Evolutionary conservation across 352 stramenopile species (phyloP), one percentile per base, ranked within the genome.

Genomic region (Pythium angustatum): DNA sequence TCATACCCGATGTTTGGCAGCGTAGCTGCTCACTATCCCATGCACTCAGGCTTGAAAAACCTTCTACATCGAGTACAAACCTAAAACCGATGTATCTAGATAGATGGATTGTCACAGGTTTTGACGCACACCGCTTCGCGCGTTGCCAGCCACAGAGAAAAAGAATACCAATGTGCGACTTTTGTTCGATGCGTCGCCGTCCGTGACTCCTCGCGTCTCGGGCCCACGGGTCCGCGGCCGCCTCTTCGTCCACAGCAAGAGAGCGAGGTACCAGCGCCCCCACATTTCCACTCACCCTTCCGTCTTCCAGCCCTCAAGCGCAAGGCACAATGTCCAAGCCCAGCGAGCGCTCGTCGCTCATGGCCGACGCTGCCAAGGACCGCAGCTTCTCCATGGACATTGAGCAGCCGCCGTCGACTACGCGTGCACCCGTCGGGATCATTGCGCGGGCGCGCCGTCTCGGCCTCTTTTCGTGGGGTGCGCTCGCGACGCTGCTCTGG

Each of bases 361-460:
- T 72, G 55, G 47, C 53, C 34, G 52, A 50, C 33, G 45, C 27
- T 38, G 34, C 38, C 52, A 67, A 68, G 40, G 45, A 64, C 48
- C 53, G 58, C 26, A 52, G 59, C 34, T 68, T 72, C 58, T 68
- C 66, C 53, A 72, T 72, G 57, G 64, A 68, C 57, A 69, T 73
- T 34, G 65, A 73, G 51, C 41, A 64, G 53, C 69, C 67, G 26
- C 50, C 44, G n/a, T 51, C 45, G 2, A 22, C 53, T 38, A 22
- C 53, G 9, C 12, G 28, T 14, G 19, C 28, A 12, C 24, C 11
- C 22, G 22, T 12, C 28, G 6, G 43, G 34, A 21, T 38, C 14
- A 38, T 49, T 45, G 51, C 17, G 21, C 52, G 49, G 14, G 15
- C 60, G 40, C 50, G 44, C 15, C 62, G 62, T n/a, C 65, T 53